These are phyloP conservation scores for Pyricularia grisea DNA, from an alignment of 2,329 filamentous ascomycete genomes.

Conservation along the genomic window DNA sequence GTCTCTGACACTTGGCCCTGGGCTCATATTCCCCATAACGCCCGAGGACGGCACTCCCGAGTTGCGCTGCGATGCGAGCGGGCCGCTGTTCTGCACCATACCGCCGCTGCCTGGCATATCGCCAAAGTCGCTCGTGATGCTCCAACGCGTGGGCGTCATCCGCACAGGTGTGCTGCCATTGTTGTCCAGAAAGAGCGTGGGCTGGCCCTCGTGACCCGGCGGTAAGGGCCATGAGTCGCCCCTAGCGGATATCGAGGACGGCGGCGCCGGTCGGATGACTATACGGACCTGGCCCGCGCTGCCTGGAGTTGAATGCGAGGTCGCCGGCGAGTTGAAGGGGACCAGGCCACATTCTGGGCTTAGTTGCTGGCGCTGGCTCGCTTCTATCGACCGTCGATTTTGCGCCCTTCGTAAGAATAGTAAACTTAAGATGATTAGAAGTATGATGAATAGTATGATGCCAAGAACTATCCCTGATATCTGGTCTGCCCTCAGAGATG, in stretches of 20 bases:
- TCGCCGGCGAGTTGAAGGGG: constrained; percentile 5
- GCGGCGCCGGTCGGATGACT: constrained; percentile 18
- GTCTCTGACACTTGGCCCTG: background rate
- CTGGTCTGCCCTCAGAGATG: constrained; percentile 14
- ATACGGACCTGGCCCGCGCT: constrained; percentile 19
- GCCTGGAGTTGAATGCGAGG: constrained; percentile 8
- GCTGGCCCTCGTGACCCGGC: constrained; percentile 14
- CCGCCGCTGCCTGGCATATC: constrained; percentile 12
- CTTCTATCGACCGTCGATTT: constrained; percentile 39
- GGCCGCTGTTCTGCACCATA: background rate
- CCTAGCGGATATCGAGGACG: constrained; percentile 2
- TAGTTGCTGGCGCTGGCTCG: constrained; percentile 30
- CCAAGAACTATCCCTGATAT: constrained; percentile 20
- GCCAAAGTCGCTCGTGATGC: constrained; percentile 20
- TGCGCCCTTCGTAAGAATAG: constrained; percentile 18
- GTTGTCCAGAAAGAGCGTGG: constrained; percentile 9
- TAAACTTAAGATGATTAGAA: constrained; percentile 14
- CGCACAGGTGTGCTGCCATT: constrained; percentile 2
- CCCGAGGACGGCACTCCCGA: constrained; percentile 11
- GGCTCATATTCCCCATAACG: constrained; percentile 4
- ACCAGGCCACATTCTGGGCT: constrained; percentile 6
- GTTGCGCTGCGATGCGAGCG: background rate
- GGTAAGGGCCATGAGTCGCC: constrained; percentile 17
- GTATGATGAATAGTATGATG: constrained; percentile 13
- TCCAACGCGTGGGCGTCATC: constrained; percentile 14